A percentile compares a stretch with the other conserved stretches of the same genome.
Conservation (phyloP, 768 basidiomycete genomes). For the Mycena vulgaris region DNA sequence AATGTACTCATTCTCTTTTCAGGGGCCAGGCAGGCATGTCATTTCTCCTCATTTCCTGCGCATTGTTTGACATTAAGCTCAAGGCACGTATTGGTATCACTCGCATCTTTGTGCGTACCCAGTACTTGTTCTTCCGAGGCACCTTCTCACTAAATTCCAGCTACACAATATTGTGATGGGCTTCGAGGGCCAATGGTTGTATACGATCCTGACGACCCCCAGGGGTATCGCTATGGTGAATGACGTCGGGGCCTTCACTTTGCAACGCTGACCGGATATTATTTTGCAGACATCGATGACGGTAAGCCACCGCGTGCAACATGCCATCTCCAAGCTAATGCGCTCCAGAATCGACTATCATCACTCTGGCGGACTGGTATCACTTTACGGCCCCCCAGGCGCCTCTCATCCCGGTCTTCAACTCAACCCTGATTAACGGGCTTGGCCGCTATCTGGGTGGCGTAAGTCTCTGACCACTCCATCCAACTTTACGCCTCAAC, state of each 20-base stretch:
- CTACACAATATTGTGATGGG: constrained; percentile 61
- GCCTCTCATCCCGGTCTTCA: constrained; percentile 1
- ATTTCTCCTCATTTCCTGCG: background rate
- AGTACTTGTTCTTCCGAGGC: constrained; percentile 44
- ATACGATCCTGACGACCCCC: constrained; percentile 57
- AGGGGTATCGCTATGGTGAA: constrained; percentile 47
- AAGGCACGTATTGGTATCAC: constrained; percentile 58
- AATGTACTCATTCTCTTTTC: background rate
- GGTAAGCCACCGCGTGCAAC: no score
- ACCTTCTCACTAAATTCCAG: constrained; percentile 44
- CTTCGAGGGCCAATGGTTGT: constrained; percentile 32
- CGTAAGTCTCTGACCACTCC: no score
- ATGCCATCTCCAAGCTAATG: no score
- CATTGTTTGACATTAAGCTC: constrained; percentile 34
- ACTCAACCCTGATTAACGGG: constrained; percentile 57
- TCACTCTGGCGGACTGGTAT: constrained; percentile 64
- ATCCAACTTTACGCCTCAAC: no score
- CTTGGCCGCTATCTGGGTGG: constrained; percentile 61
- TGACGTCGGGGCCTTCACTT: background rate
- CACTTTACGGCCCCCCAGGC: background rate
- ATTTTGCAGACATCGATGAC: no score
- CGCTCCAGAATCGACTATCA: constrained; percentile 57
- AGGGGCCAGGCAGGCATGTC: constrained; percentile 16
- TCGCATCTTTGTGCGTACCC: constrained; percentile 53
- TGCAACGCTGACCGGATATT: background rate